Conservation (phyloP, 1,284 basidiomycete genomes). For the Cronartium ribicola region DNA sequence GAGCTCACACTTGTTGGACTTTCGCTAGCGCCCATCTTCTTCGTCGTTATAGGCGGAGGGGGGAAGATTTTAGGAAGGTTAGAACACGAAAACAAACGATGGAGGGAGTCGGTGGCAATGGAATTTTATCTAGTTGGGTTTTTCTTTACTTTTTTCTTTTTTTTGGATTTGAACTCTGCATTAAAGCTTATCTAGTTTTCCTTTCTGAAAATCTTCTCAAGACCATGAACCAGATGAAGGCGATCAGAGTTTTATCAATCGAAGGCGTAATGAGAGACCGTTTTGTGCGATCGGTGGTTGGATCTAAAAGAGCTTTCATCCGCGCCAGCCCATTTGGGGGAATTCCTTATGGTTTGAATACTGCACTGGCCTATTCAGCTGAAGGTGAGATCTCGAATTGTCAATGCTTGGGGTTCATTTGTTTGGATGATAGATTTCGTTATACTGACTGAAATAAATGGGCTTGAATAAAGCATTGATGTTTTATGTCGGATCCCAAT, state of each 20-base stretch:
- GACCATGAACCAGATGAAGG: conserved; percentile 39
- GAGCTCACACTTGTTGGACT: conserved; percentile 86
- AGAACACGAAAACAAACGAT: conserved; percentile 74
- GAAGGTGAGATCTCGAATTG: conserved; percentile 19
- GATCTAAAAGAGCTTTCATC: conserved; percentile 32
- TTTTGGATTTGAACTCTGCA: too few relatives aligned
- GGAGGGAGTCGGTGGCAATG: conserved; percentile 76
- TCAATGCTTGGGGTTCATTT: neutral
- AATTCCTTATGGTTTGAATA: conserved; percentile 32
- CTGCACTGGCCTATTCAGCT: conserved; percentile 28
- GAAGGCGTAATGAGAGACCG: conserved; percentile 20
- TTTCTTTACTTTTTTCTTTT: conserved; percentile 18
- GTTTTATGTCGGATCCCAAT: conserved; percentile 34
- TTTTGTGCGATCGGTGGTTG: conserved; percentile 12
- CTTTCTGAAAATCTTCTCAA: neutral
- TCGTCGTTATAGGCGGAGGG: conserved; percentile 67
- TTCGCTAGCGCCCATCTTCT: conserved; percentile 79
- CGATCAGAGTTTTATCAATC: conserved; percentile 28
- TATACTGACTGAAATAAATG: neutral
- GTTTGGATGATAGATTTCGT: neutral
- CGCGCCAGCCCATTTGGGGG: conserved; percentile 33
- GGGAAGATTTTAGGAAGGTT: conserved; percentile 65
- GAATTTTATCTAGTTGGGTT: conserved; percentile 73
- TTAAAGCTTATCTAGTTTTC: too few relatives aligned
- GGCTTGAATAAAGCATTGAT: conserved; percentile 12